Conservation (phyloP, 495 filamentous ascomycete species). For the Melanomma pulvis-pyrius region DNA sequence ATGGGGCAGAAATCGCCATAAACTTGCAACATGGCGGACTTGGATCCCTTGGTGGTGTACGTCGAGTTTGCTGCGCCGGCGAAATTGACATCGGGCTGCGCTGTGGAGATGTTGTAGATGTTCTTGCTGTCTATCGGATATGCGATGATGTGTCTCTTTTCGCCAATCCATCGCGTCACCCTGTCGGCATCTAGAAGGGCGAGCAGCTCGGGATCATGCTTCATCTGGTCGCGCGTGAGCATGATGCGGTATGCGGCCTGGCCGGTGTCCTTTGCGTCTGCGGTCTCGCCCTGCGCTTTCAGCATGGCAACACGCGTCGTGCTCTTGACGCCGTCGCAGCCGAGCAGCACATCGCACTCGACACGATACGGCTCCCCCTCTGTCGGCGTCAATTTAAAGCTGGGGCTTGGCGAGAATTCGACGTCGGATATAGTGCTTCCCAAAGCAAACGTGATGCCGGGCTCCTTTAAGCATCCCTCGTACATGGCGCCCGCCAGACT, state of each 20-base stretch:
- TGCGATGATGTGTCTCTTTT: slow-evolving; percentile 78
- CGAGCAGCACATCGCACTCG: slow-evolving; percentile 70
- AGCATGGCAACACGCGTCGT: slow-evolving; percentile 58
- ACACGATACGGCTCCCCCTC: slow-evolving; percentile 57
- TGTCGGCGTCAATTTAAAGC: slow-evolving; percentile 60
- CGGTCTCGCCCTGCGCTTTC: slow-evolving; percentile 54
- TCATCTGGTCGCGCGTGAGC: slow-evolving; percentile 69
- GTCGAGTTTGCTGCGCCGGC: slow-evolving; percentile 71
- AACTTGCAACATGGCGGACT: slow-evolving; percentile 66
- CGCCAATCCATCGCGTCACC: slow-evolving; percentile 80
- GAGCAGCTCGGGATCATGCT: slow-evolving; percentile 66
- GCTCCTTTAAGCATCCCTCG: slow-evolving; percentile 65
- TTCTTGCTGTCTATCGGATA: slow-evolving; percentile 74
- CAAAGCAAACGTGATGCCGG: slow-evolving; percentile 71
- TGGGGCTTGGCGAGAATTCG: slow-evolving; percentile 55
- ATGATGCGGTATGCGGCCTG: slow-evolving; percentile 87
- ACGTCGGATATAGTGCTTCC: slow-evolving; percentile 58
- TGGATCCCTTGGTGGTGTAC: slow-evolving; percentile 74
- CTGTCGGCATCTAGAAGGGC: slow-evolving; percentile 65
- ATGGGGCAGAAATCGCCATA: slow-evolving; percentile 72
- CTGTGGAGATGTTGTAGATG: slow-evolving; percentile 78
- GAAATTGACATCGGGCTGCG: slow-evolving; percentile 75
- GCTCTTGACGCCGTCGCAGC: slow-evolving; percentile 74
- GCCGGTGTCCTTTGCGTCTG: slow-evolving; percentile 68
- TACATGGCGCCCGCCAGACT: slow-evolving; percentile 72